phyloP scores from a whole-genome alignment of 805 yeast genomes.

The Metschnikowia baotianmanensis region DNA sequence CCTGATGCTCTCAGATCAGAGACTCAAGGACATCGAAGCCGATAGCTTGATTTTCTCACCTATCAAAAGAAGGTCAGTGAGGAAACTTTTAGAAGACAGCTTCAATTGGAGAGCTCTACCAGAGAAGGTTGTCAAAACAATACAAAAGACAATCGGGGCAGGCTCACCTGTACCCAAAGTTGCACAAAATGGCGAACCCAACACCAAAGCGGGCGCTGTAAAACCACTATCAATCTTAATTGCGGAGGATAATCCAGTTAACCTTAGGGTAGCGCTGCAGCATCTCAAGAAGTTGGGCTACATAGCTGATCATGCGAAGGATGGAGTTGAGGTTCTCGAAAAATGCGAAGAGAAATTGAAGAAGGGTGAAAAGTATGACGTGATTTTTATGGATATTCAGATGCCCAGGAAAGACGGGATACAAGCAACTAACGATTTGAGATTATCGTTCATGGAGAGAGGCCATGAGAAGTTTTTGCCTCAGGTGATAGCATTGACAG shows the following conservation, averaged over 20 bases:
- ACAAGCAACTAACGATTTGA: constrained; percentile 43
- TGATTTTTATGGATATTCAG: constrained; percentile 56
- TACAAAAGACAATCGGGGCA: constrained; percentile 3
- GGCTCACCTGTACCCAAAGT: neutral
- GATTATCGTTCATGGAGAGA: constrained; percentile 25
- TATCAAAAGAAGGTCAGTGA: constrained; percentile 26
- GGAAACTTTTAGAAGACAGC: constrained; percentile 9
- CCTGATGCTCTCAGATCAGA: constrained; percentile 22
- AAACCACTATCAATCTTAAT: constrained; percentile 47
- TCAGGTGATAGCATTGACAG: constrained; percentile 47
- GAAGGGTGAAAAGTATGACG: constrained; percentile 40
- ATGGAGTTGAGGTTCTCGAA: constrained; percentile 46
- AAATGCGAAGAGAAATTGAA: constrained; percentile 28
- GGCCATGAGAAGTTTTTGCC: constrained; percentile 26
- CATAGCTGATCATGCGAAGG: constrained; percentile 50
- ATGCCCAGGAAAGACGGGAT: constrained; percentile 59
- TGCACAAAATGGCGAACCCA: neutral
- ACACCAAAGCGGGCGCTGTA: neutral
- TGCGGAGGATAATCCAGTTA: constrained; percentile 55
- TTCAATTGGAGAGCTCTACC: constrained; percentile 7
- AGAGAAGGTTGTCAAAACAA: constrained; percentile 5
- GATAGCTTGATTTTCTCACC: constrained; percentile 30
- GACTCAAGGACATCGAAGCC: constrained; percentile 18
- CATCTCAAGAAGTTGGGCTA: constrained; percentile 51
- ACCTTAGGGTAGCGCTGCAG: constrained; percentile 49